Percentiles rank a stretch among this genome's conserved stretches.
Conservation (phyloP, 129 eudicot species). For the Artemisia argyi region DNA sequence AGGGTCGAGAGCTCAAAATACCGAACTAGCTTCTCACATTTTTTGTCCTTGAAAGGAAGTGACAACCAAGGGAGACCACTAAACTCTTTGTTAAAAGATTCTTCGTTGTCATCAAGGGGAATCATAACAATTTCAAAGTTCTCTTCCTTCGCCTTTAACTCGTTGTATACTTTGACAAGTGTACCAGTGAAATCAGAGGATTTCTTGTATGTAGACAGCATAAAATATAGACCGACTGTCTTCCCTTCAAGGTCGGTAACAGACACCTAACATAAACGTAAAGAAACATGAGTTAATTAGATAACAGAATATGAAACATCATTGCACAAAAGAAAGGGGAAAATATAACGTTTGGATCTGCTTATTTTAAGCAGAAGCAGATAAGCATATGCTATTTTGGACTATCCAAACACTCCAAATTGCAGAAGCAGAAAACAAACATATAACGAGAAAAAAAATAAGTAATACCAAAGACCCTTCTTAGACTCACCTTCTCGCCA, state of each 20-base stretch:
- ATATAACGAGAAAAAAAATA: neutral
- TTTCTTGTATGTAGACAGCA: conserved; percentile 26
- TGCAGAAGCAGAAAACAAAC: too few species aligned
- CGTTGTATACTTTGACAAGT: conserved; percentile 52
- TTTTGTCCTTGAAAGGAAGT: conserved; percentile 69
- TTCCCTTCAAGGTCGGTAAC: conserved; percentile 79
- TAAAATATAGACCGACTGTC: conserved; percentile 64
- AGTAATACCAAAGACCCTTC: too few species aligned
- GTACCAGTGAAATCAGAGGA: conserved; percentile 41
- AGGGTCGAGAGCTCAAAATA: conserved; percentile 64
- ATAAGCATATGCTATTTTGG: too few species aligned
- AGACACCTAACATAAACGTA: conserved; percentile 44
- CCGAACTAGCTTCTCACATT: conserved; percentile 49
- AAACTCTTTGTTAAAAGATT: conserved; percentile 41
- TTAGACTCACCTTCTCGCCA: conserved; percentile 48
- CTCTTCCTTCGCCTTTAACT: conserved; percentile 54
- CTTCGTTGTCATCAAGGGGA: conserved; percentile 69
- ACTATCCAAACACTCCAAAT: too few species aligned
- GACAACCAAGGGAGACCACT: conserved; percentile 58
- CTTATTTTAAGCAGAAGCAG: too few species aligned
- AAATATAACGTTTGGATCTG: neutral
- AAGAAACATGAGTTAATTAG: neutral
- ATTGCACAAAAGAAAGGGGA: neutral
- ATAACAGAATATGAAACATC: neutral
- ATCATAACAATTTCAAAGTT: conserved; percentile 76